Evolutionary conservation across 192 early-diverging fungal genomes (phyloP).

Genomic region (Phlyctochytrium bullatum): DNA sequence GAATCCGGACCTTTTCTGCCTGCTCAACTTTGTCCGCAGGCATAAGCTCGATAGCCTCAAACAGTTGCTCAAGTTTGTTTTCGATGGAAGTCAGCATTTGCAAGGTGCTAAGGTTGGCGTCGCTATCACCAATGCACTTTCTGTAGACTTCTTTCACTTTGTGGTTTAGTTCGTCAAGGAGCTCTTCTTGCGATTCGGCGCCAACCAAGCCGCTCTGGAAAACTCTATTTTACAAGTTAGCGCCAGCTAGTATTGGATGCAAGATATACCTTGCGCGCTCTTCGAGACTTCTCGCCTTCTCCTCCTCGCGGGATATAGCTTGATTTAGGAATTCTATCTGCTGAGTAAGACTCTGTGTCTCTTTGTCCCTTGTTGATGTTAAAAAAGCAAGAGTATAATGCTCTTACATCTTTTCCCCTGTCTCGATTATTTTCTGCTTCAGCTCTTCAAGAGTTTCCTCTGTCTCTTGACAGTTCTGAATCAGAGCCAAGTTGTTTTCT

Average conservation of each 20-base stretch:
- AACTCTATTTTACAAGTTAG: conserved; percentile 26
- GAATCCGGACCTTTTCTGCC: conserved; percentile 51
- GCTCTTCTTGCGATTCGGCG: conserved; percentile 55
- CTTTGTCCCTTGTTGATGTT: conserved; percentile 38
- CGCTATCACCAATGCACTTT: conserved; percentile 53
- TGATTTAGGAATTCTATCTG: conserved; percentile 57
- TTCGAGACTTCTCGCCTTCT: conserved; percentile 53
- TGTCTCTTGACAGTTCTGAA: conserved; percentile 63
- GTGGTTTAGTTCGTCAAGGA: conserved; percentile 52
- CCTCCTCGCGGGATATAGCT: conserved; percentile 55
- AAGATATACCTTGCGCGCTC: conserved; percentile 47
- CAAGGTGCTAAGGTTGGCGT: conserved; percentile 52
- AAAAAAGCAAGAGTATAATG: neutral
- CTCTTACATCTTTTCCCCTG: conserved; percentile 46
- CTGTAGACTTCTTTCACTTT: conserved; percentile 62
- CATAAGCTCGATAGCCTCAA: conserved; percentile 61
- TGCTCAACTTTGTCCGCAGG: conserved; percentile 59
- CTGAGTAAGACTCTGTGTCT: conserved; percentile 50
- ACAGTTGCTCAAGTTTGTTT: conserved; percentile 58
- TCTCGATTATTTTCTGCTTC: conserved; percentile 51
- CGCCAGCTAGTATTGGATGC: neutral
- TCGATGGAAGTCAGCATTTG: conserved; percentile 60
- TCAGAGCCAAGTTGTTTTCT: conserved; percentile 58
- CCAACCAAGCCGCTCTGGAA: conserved; percentile 41
- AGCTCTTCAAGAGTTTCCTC: conserved; percentile 60